A percentile compares a stretch with the other conserved stretches of the same genome.
These are phyloP conservation scores for Vitis hybrid DNA, from an alignment of 177 flowering plant species.

Conservation along the genomic window DNA sequence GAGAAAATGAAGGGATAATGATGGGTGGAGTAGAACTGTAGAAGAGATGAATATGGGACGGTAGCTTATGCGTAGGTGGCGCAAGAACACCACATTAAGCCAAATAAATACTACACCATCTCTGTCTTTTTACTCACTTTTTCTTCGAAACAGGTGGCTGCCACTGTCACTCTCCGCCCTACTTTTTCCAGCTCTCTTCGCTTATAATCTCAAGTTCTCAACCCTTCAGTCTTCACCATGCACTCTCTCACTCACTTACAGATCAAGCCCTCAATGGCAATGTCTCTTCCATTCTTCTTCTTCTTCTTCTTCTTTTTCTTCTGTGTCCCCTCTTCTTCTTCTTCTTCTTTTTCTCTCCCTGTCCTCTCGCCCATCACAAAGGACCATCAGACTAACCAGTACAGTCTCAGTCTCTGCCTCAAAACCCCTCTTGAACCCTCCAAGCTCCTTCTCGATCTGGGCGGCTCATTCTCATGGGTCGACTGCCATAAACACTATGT, in stretches of 20 bases:
- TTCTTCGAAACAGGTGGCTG: too few relatives aligned
- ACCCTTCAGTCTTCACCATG: not conserved
- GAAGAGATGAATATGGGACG: too few relatives aligned
- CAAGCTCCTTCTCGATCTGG: constrained; percentile 31
- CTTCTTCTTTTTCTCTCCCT: not conserved
- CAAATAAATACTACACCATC: too few relatives aligned
- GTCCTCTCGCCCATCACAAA: constrained; percentile 25
- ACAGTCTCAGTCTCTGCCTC: constrained; percentile 15
- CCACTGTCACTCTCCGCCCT: not conserved
- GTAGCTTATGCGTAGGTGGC: too few relatives aligned
- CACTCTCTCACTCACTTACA: not conserved
- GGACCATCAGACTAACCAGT: constrained; percentile 24
- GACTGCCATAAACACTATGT: constrained; percentile 19
- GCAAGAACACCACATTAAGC: too few relatives aligned
- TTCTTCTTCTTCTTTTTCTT: not conserved
- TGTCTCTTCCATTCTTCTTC: not conserved
- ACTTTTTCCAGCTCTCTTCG: not conserved
- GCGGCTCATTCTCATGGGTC: constrained; percentile 27
- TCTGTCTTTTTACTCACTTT: too few relatives aligned
- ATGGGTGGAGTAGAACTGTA: too few relatives aligned
- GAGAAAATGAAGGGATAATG: too few relatives aligned
- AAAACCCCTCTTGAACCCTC: constrained; percentile 32
- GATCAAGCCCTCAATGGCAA: not conserved
- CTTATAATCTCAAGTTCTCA: not conserved
- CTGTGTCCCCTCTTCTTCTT: not conserved